Conservation (phyloP, 306 rosid genomes). For the Pachyrhizus erosus region DNA sequence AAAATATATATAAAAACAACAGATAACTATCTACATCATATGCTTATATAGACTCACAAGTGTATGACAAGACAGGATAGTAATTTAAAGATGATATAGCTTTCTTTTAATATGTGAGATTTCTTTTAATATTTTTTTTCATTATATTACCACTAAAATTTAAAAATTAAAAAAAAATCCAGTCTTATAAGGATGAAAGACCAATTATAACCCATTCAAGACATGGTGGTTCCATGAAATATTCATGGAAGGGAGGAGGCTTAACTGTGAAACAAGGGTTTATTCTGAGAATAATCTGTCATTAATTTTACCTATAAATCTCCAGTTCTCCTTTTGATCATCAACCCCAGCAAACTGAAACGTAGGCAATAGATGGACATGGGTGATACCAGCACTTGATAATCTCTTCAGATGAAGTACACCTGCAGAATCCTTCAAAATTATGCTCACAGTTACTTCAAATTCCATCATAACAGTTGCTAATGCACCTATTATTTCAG, state of each 20-base stretch:
- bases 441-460: slow-evolving; percentile 43
- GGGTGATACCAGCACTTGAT: slow-evolving; percentile 87
- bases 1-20: not conserved
- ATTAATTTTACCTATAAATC: slow-evolving; percentile 65
- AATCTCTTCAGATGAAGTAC: slow-evolving; percentile 79
- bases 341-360: slow-evolving; percentile 92
- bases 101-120: too few relatives aligned
- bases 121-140: slow-evolving; percentile 8
- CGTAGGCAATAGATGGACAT: slow-evolving; percentile 87
- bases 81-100: not conserved
- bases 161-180: not conserved
- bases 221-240: slow-evolving; percentile 6
- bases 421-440: slow-evolving; percentile 82
- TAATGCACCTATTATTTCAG: slow-evolving; percentile 25
- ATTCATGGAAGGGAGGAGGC: slow-evolving; percentile 23
- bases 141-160: slow-evolving; percentile 3
- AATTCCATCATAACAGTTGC: slow-evolving; percentile 21
- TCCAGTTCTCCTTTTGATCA: slow-evolving; percentile 89
- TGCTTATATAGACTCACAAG: not conserved
- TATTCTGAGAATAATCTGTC: slow-evolving; percentile 19
- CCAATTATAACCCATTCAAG: slow-evolving; percentile 32
- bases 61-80: not conserved
- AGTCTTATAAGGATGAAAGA: not conserved
- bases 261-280: not conserved
- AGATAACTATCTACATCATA: slow-evolving; percentile 7